Evolutionary conservation across 176 grass and related monocot genomes (phyloP), one percentile per base, ranked within the genome.

Genomic region (Lolium perenne): DNA sequence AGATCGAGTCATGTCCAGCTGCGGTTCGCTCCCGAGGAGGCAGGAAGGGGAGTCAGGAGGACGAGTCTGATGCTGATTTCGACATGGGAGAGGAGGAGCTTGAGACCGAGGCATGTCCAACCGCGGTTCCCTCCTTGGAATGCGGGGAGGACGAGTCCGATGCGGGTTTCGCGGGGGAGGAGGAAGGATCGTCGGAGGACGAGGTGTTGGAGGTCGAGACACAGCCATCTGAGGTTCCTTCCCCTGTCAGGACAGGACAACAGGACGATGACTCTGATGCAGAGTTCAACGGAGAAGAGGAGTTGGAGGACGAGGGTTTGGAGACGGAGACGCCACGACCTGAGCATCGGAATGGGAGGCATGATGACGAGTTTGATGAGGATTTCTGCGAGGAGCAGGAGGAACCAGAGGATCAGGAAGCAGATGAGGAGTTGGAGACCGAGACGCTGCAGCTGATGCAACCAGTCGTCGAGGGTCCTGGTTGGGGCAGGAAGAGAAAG

Each of bases 401-500:
- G 68, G 78, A 79, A 49, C 11, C 16, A 26, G 63, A 35, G 6
- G 26, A 75, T 50, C 45, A 74, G 45, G 45, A 81, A n/a, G 88
- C 83, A 0, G 78, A 83, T 6, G 90, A 92, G 2, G 91, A 92
- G 66, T 60, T 90, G 59, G 60, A 71, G 6, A 47, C 20, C 53
- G 50, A 83, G 72, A 13, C 1, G 53, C 21, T 23, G 14, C 53
- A 70, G 51, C 68, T n/a, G 2, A 83, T 7, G 81, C 54, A 9
- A 70, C 20, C 51, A 12, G 35, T 8, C 26, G 40, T 8, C 26
- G 55, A 72, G 50, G 49, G 14, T 20, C 14, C 4, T 11, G 73
- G 73, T 55, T 57, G 18, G 10, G 82, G 40, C 74, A 65, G 74
- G 61, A 86, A 78, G 38, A 38, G 53, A 65, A 86, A 61, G 40